Conservation (phyloP, 805 yeast genomes). For the Wickerhamiella sergipiensis region DNA sequence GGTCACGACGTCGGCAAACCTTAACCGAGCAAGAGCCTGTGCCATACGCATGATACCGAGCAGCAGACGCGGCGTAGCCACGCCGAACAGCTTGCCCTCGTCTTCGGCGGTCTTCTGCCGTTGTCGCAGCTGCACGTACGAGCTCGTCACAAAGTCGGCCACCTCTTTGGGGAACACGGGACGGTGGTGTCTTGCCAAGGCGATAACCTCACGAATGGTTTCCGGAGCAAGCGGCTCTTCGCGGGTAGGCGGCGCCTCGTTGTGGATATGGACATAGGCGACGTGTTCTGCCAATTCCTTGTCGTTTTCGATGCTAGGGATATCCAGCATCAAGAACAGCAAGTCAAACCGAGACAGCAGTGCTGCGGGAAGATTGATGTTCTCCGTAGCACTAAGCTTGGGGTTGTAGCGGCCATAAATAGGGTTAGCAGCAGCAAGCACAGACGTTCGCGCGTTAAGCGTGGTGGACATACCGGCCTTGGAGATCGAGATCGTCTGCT, state of each 20-base stretch:
- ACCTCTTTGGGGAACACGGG: conserved; percentile 77
- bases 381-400: conserved; percentile 78
- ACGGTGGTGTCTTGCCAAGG: conserved; percentile 69
- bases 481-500: conserved; percentile 92
- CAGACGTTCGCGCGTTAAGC: conserved; percentile 86
- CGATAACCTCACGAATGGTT: conserved; percentile 75
- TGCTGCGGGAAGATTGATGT: conserved; percentile 94
- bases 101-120: conserved; percentile 66
- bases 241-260: conserved; percentile 65
- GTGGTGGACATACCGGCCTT: conserved; percentile 97
- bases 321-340: conserved; percentile 72
- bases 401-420: conserved; percentile 90
- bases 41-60: conserved; percentile 84
- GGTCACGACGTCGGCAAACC: conserved; percentile 61
- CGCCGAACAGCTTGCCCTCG: conserved; percentile 55
- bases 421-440: conserved; percentile 98
- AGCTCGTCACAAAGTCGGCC: conserved; percentile 72
- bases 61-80: conserved; percentile 89
- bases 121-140: conserved; percentile 85
- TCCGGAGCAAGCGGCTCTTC: conserved; percentile 65
- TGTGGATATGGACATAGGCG: conserved; percentile 89
- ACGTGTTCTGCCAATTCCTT: conserved; percentile 85
- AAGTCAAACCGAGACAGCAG: conserved; percentile 88
- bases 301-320: conserved; percentile 67
- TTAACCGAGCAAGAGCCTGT: conserved; percentile 83